Evolutionary conservation across 371 early-diverging fungal species (phyloP), one percentile per base, ranked within the genome.

Genomic region (Conidiobolus incongruus): DNA sequence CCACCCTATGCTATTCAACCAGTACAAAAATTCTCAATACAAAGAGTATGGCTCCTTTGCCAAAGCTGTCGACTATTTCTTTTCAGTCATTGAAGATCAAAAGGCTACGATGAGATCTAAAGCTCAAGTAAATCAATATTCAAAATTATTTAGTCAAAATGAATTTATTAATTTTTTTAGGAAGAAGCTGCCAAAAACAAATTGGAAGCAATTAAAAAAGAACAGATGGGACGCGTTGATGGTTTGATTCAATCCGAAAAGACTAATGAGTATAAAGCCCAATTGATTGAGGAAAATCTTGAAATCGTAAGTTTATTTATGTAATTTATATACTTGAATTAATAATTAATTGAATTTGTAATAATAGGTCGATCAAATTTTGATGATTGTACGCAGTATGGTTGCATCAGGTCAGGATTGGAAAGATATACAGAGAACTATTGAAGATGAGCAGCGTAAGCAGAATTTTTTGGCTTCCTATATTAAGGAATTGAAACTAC

Each of bases 401-500:
- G 66, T 95, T 4, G 91, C 87, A 8, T 69, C 77, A 23, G 90
- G 88, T 6, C 87, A 94, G 79, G 93, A 90, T 58, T 97, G 98
- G 98, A 66, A 65, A 45, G 93, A 94, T 52, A 58, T 97, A 1
- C 72, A 75, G 35, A 81, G 82, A 47, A 58, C 91, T 19, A 76
- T 97, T 1, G 56, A 65, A 30, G 83, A 85, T 32, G 91, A 94
- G 52, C 69, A 72, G 56, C 66, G 61, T 22, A 56, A 66, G 34
- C 74, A 70, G 2, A 90, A 87, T 43, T 77, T 82, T 0, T 70
- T 91, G 28, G 94, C 92, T 5, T 47, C 61, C 34, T 60, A 76
- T 36, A 81, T 94, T 33, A 62, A 59, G 13, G 51, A 53, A 16
- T 57, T 90, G 16, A 83, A 85, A 40, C 54, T 90, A 40, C 63